Percentiles rank a stretch among this genome's conserved stretches.
Evolutionary conservation across 805 yeast genomes (phyloP).

Genomic region (Priceomyces fermenticarens): DNA sequence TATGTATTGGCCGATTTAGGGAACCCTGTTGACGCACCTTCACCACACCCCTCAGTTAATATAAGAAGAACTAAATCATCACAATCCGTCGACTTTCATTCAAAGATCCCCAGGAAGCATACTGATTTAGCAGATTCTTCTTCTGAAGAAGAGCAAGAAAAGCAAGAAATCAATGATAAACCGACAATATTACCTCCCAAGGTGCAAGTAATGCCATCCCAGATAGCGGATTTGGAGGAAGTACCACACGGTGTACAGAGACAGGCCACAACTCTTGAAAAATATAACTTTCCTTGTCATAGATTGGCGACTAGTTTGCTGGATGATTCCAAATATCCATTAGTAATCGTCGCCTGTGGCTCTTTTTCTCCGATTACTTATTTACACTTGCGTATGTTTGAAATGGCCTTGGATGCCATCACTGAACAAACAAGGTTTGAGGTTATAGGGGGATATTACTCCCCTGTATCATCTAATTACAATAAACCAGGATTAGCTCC

Average conservation of each 20-base stretch:
- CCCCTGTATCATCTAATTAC: slow-evolving; percentile 92
- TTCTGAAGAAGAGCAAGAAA: slow-evolving; percentile 39
- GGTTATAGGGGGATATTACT: slow-evolving; percentile 93
- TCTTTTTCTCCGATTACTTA: slow-evolving; percentile 95
- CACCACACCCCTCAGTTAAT: slow-evolving; percentile 44
- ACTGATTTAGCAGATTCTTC: slow-evolving; percentile 48
- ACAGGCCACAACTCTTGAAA: slow-evolving; percentile 69
- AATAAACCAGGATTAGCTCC: slow-evolving; percentile 91
- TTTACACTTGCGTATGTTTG: slow-evolving; percentile 94
- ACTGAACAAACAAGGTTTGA: slow-evolving; percentile 90
- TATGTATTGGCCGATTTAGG: slow-evolving; percentile 74
- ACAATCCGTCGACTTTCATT: slow-evolving; percentile 20
- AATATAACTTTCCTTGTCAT: slow-evolving; percentile 85
- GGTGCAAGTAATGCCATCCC: slow-evolving; percentile 49
- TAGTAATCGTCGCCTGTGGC: slow-evolving; percentile 96
- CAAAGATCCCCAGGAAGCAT: slow-evolving; percentile 52
- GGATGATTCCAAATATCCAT: slow-evolving; percentile 78
- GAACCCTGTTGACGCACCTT: slow-evolving; percentile 70
- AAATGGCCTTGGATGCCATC: slow-evolving; percentile 95
- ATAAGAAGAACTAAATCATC: slow-evolving; percentile 4
- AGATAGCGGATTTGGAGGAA: slow-evolving; percentile 92
- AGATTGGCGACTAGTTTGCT: slow-evolving; percentile 66
- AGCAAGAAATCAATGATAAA: not conserved
- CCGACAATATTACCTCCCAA: slow-evolving; percentile 34
- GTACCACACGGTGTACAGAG: slow-evolving; percentile 92